Base-by-base conservation (phyloP, 129 eudicot genomes). In the Cynara cardunculus region DNA sequence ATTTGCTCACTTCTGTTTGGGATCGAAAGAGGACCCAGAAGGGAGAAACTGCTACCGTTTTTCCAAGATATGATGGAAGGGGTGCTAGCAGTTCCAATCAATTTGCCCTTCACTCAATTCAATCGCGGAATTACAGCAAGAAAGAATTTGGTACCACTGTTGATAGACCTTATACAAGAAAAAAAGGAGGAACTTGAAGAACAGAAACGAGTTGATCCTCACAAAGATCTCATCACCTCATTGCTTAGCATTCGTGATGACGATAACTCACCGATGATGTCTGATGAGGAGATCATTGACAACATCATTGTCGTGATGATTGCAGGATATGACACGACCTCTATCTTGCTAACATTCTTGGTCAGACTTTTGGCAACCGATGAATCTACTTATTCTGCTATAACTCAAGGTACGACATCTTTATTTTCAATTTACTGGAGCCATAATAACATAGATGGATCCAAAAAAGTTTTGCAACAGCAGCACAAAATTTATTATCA, bases 241-340 rank as follows among this genome's bases (percentile, higher is more conserved):
- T 74, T 91, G 81, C 84, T 91, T 65, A 89, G 83, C 85, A 77
- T 91, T 25, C 77, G 78, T 8, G 84, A 75, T 9, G 75, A 86
- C n/a, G 84, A 85, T 28, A 71, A 68, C 72, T 44, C 67, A 70
- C 75, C 79, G 14, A 39, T 28, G 27, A 32, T 91, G 27, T 85
- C 93, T 28, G 89, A 89, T 72, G 81, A 87, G 49, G 93, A 87
- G 82, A 87, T 87, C 77, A 69, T 84, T 61, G 87, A 87, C 84
- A 87, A 87, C 34, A n/a, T 69, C 81, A 59, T 84, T 74, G 25
- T 86, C 19, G 53, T 85, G 16, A 91, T 91, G 93, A 74, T 82
- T 27, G 96, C 91, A 0, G 91, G 96, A 11, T 85, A 91, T 61
- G 93, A 87, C 59, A 85, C 96, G 19, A 83, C 93, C 18, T 74